These are phyloP conservation scores for Turnera subulata DNA, from an alignment of 345 rosid genomes.

Conservation along the genomic window DNA sequence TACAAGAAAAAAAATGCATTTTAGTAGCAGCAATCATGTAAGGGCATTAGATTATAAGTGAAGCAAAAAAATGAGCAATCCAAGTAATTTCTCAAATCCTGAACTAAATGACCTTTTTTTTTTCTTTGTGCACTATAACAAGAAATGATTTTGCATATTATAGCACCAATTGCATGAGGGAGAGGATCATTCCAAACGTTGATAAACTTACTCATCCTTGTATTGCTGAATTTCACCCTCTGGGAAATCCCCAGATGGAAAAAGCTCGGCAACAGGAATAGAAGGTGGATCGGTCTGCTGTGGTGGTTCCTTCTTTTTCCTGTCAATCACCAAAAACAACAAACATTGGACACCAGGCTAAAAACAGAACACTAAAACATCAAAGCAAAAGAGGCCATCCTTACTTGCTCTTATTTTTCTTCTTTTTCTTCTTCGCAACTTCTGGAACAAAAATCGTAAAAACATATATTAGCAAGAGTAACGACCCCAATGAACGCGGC, in stretches of 20 bases:
- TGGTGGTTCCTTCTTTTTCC: slow-evolving; percentile 78
- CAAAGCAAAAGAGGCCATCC: slow-evolving; percentile 21
- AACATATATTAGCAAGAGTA: not conserved
- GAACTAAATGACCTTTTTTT: not conserved
- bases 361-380: not conserved
- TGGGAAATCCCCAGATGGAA: slow-evolving; percentile 92
- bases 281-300: slow-evolving; percentile 90
- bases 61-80: not conserved
- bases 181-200: not conserved
- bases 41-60: not conserved
- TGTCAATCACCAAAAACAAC: slow-evolving; percentile 20
- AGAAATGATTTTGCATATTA: not conserved
- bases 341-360: not conserved
- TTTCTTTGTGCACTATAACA: not conserved
- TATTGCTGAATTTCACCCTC: slow-evolving; percentile 98
- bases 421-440: slow-evolving; percentile 84
- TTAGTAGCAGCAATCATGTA: not conserved
- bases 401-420: slow-evolving; percentile 95
- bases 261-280: slow-evolving; percentile 65
- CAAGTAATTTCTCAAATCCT: not conserved
- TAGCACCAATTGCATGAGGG: not conserved
- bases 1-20: not conserved
- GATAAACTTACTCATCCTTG: slow-evolving; percentile 77
- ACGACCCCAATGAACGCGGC: not conserved
- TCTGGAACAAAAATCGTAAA: slow-evolving; percentile 33